phyloP scores from a whole-genome alignment of 768 basidiomycete genomes.

The Ramaria sp. region DNA sequence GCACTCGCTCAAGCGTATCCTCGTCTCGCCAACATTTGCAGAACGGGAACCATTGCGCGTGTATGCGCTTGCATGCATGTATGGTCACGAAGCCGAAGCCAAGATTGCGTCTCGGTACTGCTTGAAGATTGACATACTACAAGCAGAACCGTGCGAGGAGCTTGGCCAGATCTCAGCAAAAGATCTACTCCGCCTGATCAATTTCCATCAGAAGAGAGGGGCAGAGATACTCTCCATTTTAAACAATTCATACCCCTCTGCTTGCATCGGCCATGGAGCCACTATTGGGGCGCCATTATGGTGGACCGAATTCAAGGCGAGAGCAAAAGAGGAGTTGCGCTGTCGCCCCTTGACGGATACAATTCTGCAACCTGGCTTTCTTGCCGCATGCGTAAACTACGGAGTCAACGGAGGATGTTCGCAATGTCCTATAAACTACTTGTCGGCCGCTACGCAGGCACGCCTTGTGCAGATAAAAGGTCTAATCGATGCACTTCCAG shows the following conservation, averaged over 20 bases:
- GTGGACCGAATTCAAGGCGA: conserved; percentile 53
- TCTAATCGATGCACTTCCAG: conserved; percentile 4
- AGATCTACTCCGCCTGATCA: conserved; percentile 8
- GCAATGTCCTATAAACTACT: conserved; percentile 1
- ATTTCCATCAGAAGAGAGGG: conserved; percentile 7
- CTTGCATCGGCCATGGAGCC: not conserved
- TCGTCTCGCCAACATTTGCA: conserved; percentile 23
- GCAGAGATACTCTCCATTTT: not conserved
- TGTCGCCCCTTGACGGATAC: conserved; percentile 44
- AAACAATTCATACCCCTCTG: not conserved
- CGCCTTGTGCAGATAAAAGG: not conserved
- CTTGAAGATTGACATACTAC: conserved; percentile 4
- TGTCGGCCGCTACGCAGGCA: conserved; percentile 6
- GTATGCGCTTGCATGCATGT: conserved; percentile 32
- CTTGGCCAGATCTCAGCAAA: conserved; percentile 5
- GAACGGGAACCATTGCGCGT: conserved; percentile 29
- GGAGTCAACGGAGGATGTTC: not conserved
- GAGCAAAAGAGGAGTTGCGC: conserved; percentile 47
- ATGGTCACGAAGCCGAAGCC: conserved; percentile 25
- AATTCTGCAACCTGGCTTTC: conserved; percentile 50
- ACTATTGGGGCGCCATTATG: conserved; percentile 42
- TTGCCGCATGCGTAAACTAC: conserved; percentile 28
- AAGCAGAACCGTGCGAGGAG: conserved; percentile 8
- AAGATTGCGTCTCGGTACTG: conserved; percentile 17
- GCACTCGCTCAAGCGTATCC: conserved; percentile 19